Base-by-base conservation (phyloP, 2,329 filamentous ascomycete species). In the Xylaria sp. region DNA sequence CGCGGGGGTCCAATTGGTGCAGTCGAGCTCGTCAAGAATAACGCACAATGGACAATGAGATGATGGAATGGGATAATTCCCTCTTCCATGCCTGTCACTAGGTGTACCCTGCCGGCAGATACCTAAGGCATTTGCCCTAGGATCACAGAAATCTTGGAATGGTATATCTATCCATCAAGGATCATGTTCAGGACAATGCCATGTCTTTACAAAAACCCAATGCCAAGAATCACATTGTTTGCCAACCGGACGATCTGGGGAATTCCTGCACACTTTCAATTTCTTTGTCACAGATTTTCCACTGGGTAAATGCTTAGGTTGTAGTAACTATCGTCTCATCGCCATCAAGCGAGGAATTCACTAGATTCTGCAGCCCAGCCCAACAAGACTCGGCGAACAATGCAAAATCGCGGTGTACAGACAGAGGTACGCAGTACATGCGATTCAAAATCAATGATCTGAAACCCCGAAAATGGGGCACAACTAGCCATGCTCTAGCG, bases 1-100 rank as follows among this genome's bases (percentile, higher is more conserved):
- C 60, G 60, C 60, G 56, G 60, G n/a, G 55, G 50, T 50, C 60
- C n/a, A 50, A 45, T 54, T 55, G 23, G 47, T 53, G 42, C 52
- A 40, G 40, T 25, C 28, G 46, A 47, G 38, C 45, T 28, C n/a
- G n/a, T n/a, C n/a, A n/a, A n/a, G n/a, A n/a, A n/a, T n/a, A n/a
- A n/a, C n/a, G n/a, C n/a, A n/a, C n/a, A n/a, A n/a, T n/a, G n/a
- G n/a, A n/a, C n/a, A n/a, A n/a, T n/a, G n/a, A 5, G 12, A 11
- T 23, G 19, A 53, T 40, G 21, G 40, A 45, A 52, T 19, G 19
- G 12, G 31, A 49, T 49, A 46, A 17, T 42, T 17, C 15, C 38
- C 17, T 11, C 9, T 14, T 33, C 28, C 17, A 28, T 28, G 8
- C 12, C 23, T 46, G 12, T 25, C 11, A 25, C 43, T 15, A n/a